A percentile compares a stretch with the other conserved stretches of the same genome.
These are phyloP conservation scores for Prunus fruticosa DNA, from an alignment of 306 rosid species.

Conservation along the genomic window DNA sequence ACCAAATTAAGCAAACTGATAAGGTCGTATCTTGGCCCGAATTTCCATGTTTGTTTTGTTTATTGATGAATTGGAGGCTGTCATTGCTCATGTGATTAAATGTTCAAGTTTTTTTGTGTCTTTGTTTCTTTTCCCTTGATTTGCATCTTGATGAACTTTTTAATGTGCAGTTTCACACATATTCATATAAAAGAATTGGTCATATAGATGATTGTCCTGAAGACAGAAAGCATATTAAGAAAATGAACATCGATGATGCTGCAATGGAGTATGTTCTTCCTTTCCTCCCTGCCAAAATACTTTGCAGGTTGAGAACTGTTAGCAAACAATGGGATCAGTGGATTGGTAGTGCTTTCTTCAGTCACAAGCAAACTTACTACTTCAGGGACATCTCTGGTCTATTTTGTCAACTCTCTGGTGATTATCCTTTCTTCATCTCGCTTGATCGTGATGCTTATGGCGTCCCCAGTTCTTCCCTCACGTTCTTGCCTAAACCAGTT, in stretches of 20 bases:
- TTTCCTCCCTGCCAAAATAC: slow-evolving; percentile 42
- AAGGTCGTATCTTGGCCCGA: background rate
- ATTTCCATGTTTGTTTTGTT: background rate
- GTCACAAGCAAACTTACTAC: slow-evolving; percentile 22
- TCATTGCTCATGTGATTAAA: background rate
- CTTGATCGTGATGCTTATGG: slow-evolving; percentile 25
- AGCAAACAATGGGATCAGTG: slow-evolving; percentile 34
- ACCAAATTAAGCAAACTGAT: background rate
- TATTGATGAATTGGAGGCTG: background rate
- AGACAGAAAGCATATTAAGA: background rate
- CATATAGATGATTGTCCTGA: background rate
- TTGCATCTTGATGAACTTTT: background rate
- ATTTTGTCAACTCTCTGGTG: slow-evolving; percentile 17
- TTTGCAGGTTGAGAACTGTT: slow-evolving; percentile 38
- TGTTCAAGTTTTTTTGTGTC: background rate
- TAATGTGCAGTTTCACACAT: slow-evolving; percentile 18
- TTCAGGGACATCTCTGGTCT: slow-evolving; percentile 32
- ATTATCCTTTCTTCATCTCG: slow-evolving; percentile 22
- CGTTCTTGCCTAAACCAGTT: slow-evolving; percentile 27
- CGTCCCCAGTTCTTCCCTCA: slow-evolving; percentile 20
- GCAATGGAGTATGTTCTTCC: slow-evolving; percentile 23
- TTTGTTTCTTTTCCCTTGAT: background rate
- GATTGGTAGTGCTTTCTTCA: slow-evolving; percentile 27
- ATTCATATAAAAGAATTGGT: background rate
- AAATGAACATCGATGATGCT: slow-evolving; percentile 7